Conservation (phyloP, 179 eudicot species). For the Silene coronaria region DNA sequence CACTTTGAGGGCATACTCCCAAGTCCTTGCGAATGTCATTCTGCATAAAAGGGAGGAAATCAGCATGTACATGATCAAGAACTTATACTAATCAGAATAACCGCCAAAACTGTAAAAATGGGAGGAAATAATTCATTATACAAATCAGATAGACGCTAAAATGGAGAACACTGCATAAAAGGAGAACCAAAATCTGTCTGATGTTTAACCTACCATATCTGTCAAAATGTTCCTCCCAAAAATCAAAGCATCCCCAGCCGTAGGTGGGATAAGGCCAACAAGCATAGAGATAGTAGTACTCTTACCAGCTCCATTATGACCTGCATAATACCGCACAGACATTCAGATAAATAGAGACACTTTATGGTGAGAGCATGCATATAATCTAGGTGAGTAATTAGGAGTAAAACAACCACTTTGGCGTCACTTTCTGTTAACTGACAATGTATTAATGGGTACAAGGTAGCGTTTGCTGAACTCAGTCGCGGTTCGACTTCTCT, state of each 20-base stretch:
- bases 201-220: conserved; percentile 58
- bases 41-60: conserved; percentile 37
- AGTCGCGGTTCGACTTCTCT: neutral
- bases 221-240: conserved; percentile 80
- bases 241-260: conserved; percentile 94
- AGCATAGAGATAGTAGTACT: conserved; percentile 99
- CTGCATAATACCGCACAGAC: conserved; percentile 27
- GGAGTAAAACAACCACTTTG: neutral
- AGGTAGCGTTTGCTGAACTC: neutral
- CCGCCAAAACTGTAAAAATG: neutral
- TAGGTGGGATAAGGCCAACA: conserved; percentile 90
- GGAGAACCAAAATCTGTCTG: neutral
- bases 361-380: neutral
- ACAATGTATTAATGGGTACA: neutral
- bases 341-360: neutral
- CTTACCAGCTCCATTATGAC: conserved; percentile 99
- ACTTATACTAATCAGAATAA: neutral
- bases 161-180: conserved; percentile 1
- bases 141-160: neutral
- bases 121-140: neutral
- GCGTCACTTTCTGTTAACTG: neutral
- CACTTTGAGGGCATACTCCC: conserved; percentile 98
- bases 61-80: neutral
- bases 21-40: conserved; percentile 77
- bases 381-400: neutral